A percentile compares a stretch with the other conserved stretches of the same genome.
phyloP scores from a whole-genome alignment of 805 yeast species.

The Barnettozyma vustinii region DNA sequence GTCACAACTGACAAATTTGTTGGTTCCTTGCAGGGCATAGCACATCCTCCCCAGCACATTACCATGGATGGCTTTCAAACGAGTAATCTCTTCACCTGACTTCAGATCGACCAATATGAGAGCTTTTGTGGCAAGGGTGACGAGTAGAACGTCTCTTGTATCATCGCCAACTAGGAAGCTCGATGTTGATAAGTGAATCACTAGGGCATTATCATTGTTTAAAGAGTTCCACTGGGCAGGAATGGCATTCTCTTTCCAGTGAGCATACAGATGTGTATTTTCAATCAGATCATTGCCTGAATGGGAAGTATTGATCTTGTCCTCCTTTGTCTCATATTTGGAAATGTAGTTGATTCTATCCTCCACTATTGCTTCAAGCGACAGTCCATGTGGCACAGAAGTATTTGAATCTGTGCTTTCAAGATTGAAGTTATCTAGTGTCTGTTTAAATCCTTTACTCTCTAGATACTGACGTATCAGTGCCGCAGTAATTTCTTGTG shows the following conservation, averaged over 20 bases:
- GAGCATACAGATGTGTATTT: conserved; percentile 1
- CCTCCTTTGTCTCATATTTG: conserved; percentile 7
- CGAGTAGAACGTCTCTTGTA: conserved; percentile 12
- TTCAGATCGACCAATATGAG: conserved; percentile 16
- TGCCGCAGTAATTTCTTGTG: background rate
- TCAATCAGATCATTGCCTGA: conserved; percentile 7
- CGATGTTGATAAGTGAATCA: conserved; percentile 18
- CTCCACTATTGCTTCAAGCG: conserved; percentile 33
- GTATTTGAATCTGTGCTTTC: background rate
- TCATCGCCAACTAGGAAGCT: conserved; percentile 16
- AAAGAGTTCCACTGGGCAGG: conserved; percentile 1
- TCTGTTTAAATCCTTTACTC: background rate
- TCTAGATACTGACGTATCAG: conserved; percentile 3
- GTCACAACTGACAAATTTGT: conserved; percentile 37
- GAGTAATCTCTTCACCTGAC: conserved; percentile 2
- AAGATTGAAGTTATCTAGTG: background rate
- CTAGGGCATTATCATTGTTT: conserved; percentile 11
- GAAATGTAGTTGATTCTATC: conserved; percentile 32
- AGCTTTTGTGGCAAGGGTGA: conserved; percentile 18
- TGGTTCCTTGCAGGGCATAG: conserved; percentile 23
- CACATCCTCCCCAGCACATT: conserved; percentile 33
- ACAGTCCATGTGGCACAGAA: conserved; percentile 29
- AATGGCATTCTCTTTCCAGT: background rate
- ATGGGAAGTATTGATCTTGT: background rate
- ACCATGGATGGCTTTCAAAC: conserved; percentile 4